A percentile compares a stretch with the other conserved stretches of the same genome.
Evolutionary conservation across 257 asterid genomes (phyloP).

Genomic region (Nicotiana tabacum): DNA sequence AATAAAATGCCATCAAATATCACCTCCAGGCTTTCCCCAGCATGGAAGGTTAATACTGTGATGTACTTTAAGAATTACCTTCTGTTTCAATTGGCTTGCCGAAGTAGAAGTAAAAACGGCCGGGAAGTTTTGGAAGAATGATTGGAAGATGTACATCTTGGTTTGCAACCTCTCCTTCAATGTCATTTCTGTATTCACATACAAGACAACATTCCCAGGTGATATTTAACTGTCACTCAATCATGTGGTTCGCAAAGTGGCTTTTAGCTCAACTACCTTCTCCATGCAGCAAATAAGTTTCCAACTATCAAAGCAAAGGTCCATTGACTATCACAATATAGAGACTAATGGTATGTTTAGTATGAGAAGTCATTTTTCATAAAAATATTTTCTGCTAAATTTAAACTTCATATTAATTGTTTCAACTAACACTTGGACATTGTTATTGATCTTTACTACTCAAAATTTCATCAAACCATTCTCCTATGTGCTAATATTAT

Average conservation of each 20-base stretch:
- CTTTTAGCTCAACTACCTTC: background rate
- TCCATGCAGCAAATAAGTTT: background rate
- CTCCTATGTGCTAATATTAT: background rate
- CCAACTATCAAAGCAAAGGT: background rate
- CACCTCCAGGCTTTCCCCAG: background rate
- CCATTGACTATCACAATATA: background rate
- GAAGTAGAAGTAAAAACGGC: conserved; percentile 72
- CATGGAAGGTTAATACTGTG: background rate
- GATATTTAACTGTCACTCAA: background rate
- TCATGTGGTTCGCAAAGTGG: background rate
- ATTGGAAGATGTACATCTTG: conserved; percentile 76
- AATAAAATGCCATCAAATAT: background rate
- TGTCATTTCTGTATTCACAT: conserved; percentile 31
- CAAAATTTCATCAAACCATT: background rate
- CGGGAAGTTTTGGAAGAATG: conserved; percentile 68
- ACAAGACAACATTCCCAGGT: background rate
- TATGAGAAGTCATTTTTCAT: background rate
- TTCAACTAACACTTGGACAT: background rate
- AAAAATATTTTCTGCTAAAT: background rate
- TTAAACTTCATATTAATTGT: background rate
- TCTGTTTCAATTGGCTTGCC: conserved; percentile 87
- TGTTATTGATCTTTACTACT: background rate
- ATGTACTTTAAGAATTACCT: conserved; percentile 32
- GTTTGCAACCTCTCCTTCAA: conserved; percentile 61
- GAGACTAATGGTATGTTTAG: background rate